Conservation (phyloP, 768 basidiomycete genomes). For the Serpula lacrymans region DNA sequence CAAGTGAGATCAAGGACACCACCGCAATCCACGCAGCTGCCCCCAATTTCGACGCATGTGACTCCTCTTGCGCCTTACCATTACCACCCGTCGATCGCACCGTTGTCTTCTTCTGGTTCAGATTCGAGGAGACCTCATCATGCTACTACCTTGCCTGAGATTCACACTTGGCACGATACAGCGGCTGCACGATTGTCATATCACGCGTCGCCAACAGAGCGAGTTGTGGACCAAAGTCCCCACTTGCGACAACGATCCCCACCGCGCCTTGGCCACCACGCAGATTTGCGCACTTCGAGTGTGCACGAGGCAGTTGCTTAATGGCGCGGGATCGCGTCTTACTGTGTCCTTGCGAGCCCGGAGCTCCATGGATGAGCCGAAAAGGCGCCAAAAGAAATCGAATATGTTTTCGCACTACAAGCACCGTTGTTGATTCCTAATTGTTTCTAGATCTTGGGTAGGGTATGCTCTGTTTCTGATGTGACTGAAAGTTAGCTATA, state of each 20-base stretch:
- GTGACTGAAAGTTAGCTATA: too few relatives aligned
- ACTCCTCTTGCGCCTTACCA: conserved; percentile 43
- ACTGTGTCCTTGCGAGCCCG: conserved; percentile 10
- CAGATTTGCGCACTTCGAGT: conserved; percentile 27
- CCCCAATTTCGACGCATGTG: conserved; percentile 41
- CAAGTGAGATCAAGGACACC: conserved; percentile 51
- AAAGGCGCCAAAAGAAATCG: conserved; percentile 1
- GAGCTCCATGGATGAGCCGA: conserved; percentile 13
- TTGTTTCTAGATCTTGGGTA: too few relatives aligned
- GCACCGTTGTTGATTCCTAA: too few relatives aligned
- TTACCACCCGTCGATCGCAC: conserved; percentile 54
- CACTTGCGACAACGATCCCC: conserved; percentile 31
- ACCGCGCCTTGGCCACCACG: conserved; percentile 29
- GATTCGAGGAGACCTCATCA: conserved; percentile 32
- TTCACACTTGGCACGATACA: conserved; percentile 45
- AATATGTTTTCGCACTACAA: too few relatives aligned
- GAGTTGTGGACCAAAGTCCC: conserved; percentile 24
- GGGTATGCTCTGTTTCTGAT: too few relatives aligned
- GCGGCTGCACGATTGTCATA: conserved; percentile 22
- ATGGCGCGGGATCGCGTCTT: conserved; percentile 9
- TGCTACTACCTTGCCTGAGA: conserved; percentile 40
- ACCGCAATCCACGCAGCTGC: conserved; percentile 41
- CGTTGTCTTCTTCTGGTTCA: conserved; percentile 34
- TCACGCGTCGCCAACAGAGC: conserved; percentile 27
- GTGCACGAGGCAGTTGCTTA: conserved; percentile 29